Evolutionary conservation across 2,329 filamentous ascomycete genomes (phyloP), one percentile per base, ranked within the genome.

Genomic region (Apiospora sp.): DNA sequence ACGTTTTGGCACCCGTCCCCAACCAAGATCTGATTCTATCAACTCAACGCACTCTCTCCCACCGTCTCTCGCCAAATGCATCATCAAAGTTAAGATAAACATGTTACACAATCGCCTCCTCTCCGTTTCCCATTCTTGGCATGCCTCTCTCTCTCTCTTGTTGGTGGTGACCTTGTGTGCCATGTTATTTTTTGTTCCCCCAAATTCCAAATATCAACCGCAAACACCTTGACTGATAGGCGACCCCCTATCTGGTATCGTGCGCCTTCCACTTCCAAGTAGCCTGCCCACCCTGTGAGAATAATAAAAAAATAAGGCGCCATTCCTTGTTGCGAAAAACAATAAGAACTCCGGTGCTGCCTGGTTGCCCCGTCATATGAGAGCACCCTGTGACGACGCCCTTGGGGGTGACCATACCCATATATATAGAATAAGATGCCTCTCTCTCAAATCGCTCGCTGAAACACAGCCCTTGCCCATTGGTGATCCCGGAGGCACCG

Each of bases 191-290:
- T 64, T 64, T 64, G 58, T 64, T 61, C 5, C 54, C 58, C 58
- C 34, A 41, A 64, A 64, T 64, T 64, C 58, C 58, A 41, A 41
- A 41, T 64, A 37, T 64, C 58, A 64, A 37, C 58, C 58, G 58
- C 58, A 64, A 61, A 64, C 58, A 64, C 58, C 58, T 61, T 58
- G 34, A 64, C 30, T 64, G 34, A 64, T 64, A 64, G 58, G 58
- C 58, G 30, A 64, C 58, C 58, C 58, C 58, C 34, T 64, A 64
- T 64, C 58, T 64, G 58, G 58, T 64, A 64, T 64, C 58, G 58
- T 64, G 34, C 58, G 58, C 58, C 58, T 64, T n/a, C 58, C 58
- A 64, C 34, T 64, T 41, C 58, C 58, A 24, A 41, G 12, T 64
- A n/a, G n/a, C 19, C 58, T 22, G 8, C 58, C 34, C 22, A 58